phyloP scores from a whole-genome alignment of 805 yeast genomes.

The Saturnispora hagleri region DNA sequence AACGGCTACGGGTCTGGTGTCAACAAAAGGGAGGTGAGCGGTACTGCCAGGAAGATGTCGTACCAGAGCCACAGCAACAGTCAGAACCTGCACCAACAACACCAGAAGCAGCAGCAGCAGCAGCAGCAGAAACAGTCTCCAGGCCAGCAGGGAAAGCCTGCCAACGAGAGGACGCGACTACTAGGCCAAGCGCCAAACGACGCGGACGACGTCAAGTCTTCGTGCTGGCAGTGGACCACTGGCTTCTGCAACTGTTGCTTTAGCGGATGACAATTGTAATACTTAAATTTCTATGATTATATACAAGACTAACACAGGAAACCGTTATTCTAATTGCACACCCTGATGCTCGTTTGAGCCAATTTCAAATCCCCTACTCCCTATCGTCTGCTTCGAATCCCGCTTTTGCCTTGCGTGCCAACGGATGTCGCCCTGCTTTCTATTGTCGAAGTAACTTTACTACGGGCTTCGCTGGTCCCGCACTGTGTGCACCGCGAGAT shows the following conservation, averaged over 20 bases:
- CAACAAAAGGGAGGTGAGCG: constrained; percentile 7
- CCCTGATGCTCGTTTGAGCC: neutral
- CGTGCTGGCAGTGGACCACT: constrained; percentile 9
- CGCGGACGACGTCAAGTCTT: constrained; percentile 1
- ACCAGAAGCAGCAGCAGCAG: constrained; percentile 12
- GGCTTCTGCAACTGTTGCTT: neutral
- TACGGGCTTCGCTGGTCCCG: neutral
- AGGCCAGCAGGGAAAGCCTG: constrained; percentile 10
- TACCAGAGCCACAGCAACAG: constrained; percentile 18
- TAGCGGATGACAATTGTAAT: neutral
- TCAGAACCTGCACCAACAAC: constrained; percentile 2
- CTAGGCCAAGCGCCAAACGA: neutral
- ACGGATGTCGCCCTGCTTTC: neutral
- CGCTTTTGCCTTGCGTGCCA: neutral
- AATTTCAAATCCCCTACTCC: neutral
- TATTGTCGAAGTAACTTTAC: neutral
- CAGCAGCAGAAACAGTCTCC: constrained; percentile 10
- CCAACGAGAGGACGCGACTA: constrained; percentile 4
- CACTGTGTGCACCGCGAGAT: neutral
- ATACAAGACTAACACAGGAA: neutral
- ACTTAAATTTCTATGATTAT: neutral
- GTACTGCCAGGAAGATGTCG: constrained; percentile 14
- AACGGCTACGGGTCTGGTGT: constrained; percentile 60
- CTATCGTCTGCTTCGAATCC: neutral
- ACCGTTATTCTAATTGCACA: neutral